These are phyloP conservation scores for Biscogniauxia marginata DNA, from an alignment of 2,329 filamentous ascomycete genomes.

Conservation along the genomic window DNA sequence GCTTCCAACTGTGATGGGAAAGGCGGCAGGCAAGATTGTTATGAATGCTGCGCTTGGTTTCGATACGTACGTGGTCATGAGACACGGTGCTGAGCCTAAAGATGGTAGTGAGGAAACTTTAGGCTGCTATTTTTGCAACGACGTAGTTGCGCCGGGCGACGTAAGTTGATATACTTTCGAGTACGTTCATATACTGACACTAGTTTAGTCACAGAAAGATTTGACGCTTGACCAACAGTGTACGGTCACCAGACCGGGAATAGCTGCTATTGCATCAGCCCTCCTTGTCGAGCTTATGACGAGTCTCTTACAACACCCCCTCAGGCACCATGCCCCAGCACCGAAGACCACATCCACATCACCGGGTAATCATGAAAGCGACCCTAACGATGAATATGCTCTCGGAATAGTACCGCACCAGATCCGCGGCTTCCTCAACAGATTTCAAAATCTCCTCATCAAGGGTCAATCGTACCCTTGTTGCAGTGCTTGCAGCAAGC, in stretches of 20 bases:
- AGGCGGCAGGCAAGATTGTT: slow-evolving; percentile 88
- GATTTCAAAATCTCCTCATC: slow-evolving; percentile 72
- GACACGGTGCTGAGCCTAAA: slow-evolving; percentile 71
- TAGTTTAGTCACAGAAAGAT: slow-evolving; percentile 79
- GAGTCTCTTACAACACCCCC: slow-evolving; percentile 83
- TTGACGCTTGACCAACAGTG: slow-evolving; percentile 97
- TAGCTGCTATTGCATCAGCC: slow-evolving; percentile 88
- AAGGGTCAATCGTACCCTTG: slow-evolving; percentile 74
- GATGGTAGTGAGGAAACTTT: slow-evolving; percentile 63
- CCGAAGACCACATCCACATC: slow-evolving; percentile 40
- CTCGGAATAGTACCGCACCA: slow-evolving; percentile 75
- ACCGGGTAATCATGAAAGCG: slow-evolving; percentile 44
- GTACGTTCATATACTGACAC: slow-evolving; percentile 20
- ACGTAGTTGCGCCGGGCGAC: slow-evolving; percentile 91
- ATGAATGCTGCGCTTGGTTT: slow-evolving; percentile 96
- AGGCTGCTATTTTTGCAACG: slow-evolving; percentile 98
- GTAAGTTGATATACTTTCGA: slow-evolving; percentile 53
- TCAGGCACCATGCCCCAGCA: slow-evolving; percentile 62
- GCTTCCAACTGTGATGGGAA: slow-evolving; percentile 95
- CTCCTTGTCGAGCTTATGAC: slow-evolving; percentile 87
- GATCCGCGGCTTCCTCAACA: slow-evolving; percentile 73
- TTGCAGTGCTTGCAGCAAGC: slow-evolving; percentile 76
- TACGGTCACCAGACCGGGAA: slow-evolving; percentile 90
- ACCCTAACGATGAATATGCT: slow-evolving; percentile 54
- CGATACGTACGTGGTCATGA: slow-evolving; percentile 96